These are phyloP conservation scores for Salix exigua DNA, from an alignment of 345 rosid species.

Conservation along the genomic window DNA sequence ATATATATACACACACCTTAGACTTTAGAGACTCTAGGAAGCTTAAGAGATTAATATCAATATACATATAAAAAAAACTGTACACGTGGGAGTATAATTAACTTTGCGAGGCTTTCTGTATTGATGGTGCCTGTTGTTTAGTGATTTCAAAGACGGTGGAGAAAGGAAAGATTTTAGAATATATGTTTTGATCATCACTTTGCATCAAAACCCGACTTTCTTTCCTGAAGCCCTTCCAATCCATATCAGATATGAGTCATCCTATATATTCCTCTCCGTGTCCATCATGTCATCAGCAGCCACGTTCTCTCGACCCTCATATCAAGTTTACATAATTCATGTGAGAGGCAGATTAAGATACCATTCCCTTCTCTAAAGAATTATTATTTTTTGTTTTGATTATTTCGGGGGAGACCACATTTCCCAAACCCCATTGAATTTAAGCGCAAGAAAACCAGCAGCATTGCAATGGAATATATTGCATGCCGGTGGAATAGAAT, in stretches of 20 bases:
- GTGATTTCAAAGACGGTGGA: conserved; percentile 16
- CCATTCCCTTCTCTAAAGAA: conserved; percentile 34
- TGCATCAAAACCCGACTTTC: conserved; percentile 16
- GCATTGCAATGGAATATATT: conserved; percentile 41
- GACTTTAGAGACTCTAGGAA: no score
- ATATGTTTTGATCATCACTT: conserved; percentile 20
- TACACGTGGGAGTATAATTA: neutral
- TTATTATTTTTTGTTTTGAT: neutral
- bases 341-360: conserved; percentile 16
- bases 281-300: conserved; percentile 7
- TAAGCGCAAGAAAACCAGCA: conserved; percentile 20
- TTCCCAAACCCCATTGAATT: conserved; percentile 11
- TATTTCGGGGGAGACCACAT: neutral
- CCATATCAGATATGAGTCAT: conserved; percentile 13
- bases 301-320: conserved; percentile 30
- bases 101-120: neutral
- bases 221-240: conserved; percentile 13
- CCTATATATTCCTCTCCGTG: conserved; percentile 35
- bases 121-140: neutral
- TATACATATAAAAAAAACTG: neutral
- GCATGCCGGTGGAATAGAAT: conserved; percentile 26
- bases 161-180: conserved; percentile 17
- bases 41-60: no score
- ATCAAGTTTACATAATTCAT: conserved; percentile 14
- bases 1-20: no score